Evolutionary conservation across 352 stramenopile species (phyloP).

Genomic region (Halophytophthora polymorphica): DNA sequence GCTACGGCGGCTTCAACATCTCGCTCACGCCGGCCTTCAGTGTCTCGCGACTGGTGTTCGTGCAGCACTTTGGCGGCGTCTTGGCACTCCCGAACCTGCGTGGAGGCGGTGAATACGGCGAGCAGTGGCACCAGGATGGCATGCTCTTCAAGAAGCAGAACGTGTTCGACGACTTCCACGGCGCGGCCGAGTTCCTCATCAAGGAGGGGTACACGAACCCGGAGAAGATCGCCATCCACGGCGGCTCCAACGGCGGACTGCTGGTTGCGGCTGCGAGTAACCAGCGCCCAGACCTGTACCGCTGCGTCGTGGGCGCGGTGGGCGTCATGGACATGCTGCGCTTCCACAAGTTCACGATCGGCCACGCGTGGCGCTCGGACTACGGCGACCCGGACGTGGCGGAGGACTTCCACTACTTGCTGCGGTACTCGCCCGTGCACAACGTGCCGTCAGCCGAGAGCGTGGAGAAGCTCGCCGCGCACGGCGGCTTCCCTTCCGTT

Average conservation of each 20-base stretch:
- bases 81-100: slow-evolving; percentile 93
- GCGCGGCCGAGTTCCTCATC: slow-evolving; percentile 92
- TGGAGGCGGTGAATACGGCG: slow-evolving; percentile 92
- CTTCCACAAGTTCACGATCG: slow-evolving; percentile 94
- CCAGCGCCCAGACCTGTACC: slow-evolving; percentile 90
- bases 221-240: slow-evolving; percentile 88
- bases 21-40: slow-evolving; percentile 90
- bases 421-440: slow-evolving; percentile 88
- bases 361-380: slow-evolving; percentile 87
- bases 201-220: slow-evolving; percentile 84
- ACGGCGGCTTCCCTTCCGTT: slow-evolving; percentile 73
- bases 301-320: slow-evolving; percentile 90
- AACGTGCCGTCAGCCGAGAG: slow-evolving; percentile 71
- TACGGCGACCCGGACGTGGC: slow-evolving; percentile 81
- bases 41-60: slow-evolving; percentile 81
- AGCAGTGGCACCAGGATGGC: slow-evolving; percentile 90
- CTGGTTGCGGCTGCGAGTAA: slow-evolving; percentile 90
- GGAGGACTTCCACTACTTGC: slow-evolving; percentile 81
- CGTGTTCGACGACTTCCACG: slow-evolving; percentile 95
- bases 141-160: slow-evolving; percentile 93
- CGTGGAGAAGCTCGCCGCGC: slow-evolving; percentile 43
- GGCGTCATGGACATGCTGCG: slow-evolving; percentile 96
- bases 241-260: slow-evolving; percentile 93
- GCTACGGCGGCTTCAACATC: slow-evolving; percentile 96
- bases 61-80: slow-evolving; percentile 90